Evolutionary conservation across 495 filamentous ascomycete species (phyloP), one percentile per base, ranked within the genome.

Genomic region (Trichoderma asperelloides): DNA sequence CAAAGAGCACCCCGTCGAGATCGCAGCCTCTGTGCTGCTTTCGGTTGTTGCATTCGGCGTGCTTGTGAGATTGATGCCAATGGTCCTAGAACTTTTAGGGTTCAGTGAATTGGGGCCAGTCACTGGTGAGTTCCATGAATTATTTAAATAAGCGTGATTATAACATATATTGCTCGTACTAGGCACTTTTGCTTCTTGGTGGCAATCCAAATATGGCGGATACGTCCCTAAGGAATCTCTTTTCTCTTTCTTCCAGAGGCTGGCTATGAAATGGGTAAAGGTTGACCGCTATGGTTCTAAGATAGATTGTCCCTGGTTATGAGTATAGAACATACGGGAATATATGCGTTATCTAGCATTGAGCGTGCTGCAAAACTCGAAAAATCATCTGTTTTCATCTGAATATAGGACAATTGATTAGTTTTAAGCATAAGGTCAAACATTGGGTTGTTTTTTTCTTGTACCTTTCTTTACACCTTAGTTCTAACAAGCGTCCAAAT

Each of bases 31-130:
- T 39, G 66, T 73, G 45, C 25, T 71, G 21, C 21, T 71, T 30
- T 66, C 82, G 0, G 66, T 85, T 6, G 51, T 86, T 66, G 84
- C 80, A 9, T 30, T 87, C n/a, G 84, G 83, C 3, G 71, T 87
- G 15, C 63, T 86, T 68, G 77, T 73, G 13, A 3, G 78, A 13
- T 43, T 86, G 68, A 67, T 70, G 60, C 83, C 83, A 9, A 78
- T 74, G 74, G 74, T 75, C 23, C 39, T 87, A 28, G 78, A 79
- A 68, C 69, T 74, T 23, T 63, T 87, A 25, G 84, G 84, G 15
- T 86, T 86, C 71, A 78, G 65, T 1, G 79, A 77, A 68, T 41
- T 79, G 55, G 84, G 83, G 18, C 80, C 80, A 2, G 69, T 82
- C 65, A 77, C 13, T 81, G 47, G 47, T 51, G 18, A 51, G 47